Base-by-base conservation (phyloP, 192 early-diverging fungal genomes). In the Jimgerdemannia lactiflua region DNA sequence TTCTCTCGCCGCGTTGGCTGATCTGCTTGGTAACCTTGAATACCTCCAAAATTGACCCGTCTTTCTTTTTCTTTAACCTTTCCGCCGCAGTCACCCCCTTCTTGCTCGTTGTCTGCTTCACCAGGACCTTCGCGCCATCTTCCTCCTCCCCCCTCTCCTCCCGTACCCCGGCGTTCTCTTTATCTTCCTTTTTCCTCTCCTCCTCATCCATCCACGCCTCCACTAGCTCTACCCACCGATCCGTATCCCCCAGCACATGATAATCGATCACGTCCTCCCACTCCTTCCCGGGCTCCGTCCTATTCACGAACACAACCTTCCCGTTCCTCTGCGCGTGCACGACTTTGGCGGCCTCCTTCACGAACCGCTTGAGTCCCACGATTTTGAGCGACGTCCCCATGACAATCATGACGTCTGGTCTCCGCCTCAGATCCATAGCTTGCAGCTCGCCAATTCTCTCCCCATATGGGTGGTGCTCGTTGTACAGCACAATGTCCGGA, bases 401-500 rank as follows among this genome's bases (percentile, higher is more conserved):
- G 41, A 97, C 91, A 43, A 97, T 84, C 70, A 97, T 70, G 39
- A 95, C 77, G 76, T 96, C 95, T 4, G 93, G 92, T 11, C 83
- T 83, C 70, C 75, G 84, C 71, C 85, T 80, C 43, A 91, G 71
- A 71, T 93, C 92, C 69, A 65, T 83, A 42, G 80, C 49, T 43
- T 87, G 85, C 64, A 91, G 80, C 69, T 86, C 77, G 71, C 88
- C 89, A 83, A 92, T 93, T 11, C 84, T 77, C 14, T 92, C 91
- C 4, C 93, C 94, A 71, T 88, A 75, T 2, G 90, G 80, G 79
- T 97, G 95, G 72, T 91, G 86, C 78, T 99, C 98, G 76, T 97
- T 97, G 86, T 99, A 99, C 4, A 99, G 83, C 3, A 99, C 94
- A 83, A 99, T 94, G 77, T 94, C 93, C 17, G 98, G 98, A 74